Evolutionary conservation across 495 filamentous ascomycete species (phyloP).

Genomic region (Penicillium lagena): DNA sequence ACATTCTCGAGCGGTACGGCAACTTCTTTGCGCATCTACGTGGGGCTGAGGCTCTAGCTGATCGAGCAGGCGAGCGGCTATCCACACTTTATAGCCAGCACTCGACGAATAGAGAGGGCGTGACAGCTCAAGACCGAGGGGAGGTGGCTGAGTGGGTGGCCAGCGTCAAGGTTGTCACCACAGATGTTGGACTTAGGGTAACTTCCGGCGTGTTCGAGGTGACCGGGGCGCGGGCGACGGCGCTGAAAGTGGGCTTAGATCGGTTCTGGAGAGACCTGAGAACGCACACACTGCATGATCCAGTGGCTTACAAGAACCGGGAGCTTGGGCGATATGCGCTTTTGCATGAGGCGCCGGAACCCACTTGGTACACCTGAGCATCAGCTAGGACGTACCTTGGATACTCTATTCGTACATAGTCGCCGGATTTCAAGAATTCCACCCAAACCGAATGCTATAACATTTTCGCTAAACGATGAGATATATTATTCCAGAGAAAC

Average conservation of each 20-base stretch:
- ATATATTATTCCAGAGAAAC: no score
- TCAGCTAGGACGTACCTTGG: no score
- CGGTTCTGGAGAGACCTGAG: slow-evolving; percentile 55
- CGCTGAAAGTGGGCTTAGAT: slow-evolving; percentile 48
- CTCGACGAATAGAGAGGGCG: slow-evolving; percentile 16
- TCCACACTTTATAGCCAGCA: slow-evolving; percentile 35
- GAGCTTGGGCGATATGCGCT: slow-evolving; percentile 50
- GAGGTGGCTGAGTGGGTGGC: slow-evolving; percentile 55
- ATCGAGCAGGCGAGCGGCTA: slow-evolving; percentile 42
- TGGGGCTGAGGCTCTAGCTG: slow-evolving; percentile 48
- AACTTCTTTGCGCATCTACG: slow-evolving; percentile 53
- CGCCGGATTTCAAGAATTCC: no score
- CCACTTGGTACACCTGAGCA: slow-evolving; percentile 53
- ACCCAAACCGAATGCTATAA: no score
- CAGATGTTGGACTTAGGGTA: slow-evolving; percentile 48
- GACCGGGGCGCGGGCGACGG: slow-evolving; percentile 48
- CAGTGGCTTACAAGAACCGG: slow-evolving; percentile 54
- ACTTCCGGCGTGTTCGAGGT: slow-evolving; percentile 55
- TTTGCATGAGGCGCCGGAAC: slow-evolving; percentile 43
- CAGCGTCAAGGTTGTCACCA: slow-evolving; percentile 52
- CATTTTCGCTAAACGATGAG: no score
- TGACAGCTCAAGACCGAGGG: slow-evolving; percentile 43
- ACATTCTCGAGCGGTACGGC: slow-evolving; percentile 55
- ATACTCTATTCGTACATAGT: no score
- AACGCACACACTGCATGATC: slow-evolving; percentile 58